A percentile compares a stretch with the other conserved stretches of the same genome.
Conservation (phyloP, 1,139 yeast species). For the Suhomyces coccinellae region DNA sequence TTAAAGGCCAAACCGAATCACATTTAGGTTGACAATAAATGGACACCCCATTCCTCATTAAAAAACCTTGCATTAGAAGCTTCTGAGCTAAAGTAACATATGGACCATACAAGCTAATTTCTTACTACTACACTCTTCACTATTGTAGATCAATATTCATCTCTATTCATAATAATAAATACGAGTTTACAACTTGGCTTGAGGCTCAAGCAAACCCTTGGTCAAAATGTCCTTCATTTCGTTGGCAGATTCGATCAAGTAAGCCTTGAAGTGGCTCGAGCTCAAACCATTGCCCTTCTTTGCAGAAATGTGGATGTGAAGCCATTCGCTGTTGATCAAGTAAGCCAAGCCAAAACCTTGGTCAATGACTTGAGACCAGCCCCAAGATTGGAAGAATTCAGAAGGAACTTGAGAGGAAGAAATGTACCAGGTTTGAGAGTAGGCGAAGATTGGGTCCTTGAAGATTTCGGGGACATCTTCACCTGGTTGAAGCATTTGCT, state of each 20-base stretch:
- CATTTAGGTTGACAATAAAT: no score
- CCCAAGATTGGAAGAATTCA: constrained; percentile 88
- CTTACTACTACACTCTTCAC: no score
- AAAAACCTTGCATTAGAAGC: no score
- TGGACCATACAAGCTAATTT: no score
- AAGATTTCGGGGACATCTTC: constrained; percentile 71
- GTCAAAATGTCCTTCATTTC: constrained; percentile 71
- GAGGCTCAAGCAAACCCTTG: constrained; percentile 38
- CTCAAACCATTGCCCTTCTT: constrained; percentile 70
- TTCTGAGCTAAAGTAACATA: no score
- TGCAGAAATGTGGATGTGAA: constrained; percentile 83
- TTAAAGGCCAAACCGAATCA: no score
- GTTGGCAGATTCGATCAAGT: constrained; percentile 75
- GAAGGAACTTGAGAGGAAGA: constrained; percentile 91
- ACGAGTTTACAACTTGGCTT: constrained; percentile 35
- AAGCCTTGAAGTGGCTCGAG: constrained; percentile 66
- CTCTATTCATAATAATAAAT: constrained; percentile 5
- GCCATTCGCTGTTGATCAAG: constrained; percentile 83
- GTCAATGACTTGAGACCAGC: constrained; percentile 94
- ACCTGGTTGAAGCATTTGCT: constrained; percentile 63
- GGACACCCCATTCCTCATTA: no score
- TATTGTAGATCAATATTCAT: background rate
- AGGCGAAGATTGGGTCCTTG: constrained; percentile 71
- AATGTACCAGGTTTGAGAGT: constrained; percentile 82
- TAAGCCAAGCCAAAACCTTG: constrained; percentile 94